A percentile compares a stretch with the other conserved stretches of the same genome.
These are phyloP conservation scores for Chionographis japonica DNA, from an alignment of 106 monocot genomes.

Conservation along the genomic window DNA sequence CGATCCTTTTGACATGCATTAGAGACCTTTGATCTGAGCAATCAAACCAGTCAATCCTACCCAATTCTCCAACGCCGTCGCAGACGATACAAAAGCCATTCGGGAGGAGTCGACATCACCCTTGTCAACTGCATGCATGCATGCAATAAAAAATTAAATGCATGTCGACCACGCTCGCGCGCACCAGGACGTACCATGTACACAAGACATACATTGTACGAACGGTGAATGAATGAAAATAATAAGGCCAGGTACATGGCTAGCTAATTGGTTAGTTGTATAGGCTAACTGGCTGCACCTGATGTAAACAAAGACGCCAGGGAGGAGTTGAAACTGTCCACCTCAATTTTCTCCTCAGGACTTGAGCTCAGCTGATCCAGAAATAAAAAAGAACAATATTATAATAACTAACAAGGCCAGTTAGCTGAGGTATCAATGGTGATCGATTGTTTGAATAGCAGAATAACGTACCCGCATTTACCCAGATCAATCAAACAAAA, in stretches of 20 bases:
- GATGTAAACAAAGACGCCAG: constrained; percentile 75
- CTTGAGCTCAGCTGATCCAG: constrained; percentile 59
- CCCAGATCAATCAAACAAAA: no score
- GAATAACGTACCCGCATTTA: no score
- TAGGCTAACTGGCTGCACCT: constrained; percentile 25
- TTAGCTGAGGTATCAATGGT: no score
- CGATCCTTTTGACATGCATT: background rate
- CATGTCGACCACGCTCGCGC: background rate
- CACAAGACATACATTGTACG: background rate
- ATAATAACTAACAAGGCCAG: background rate
- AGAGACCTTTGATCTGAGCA: constrained; percentile 70
- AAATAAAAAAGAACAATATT: background rate
- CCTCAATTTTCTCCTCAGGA: constrained; percentile 66
- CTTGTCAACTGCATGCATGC: constrained; percentile 56
- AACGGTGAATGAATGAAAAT: background rate
- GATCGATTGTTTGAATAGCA: no score
- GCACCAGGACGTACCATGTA: background rate
- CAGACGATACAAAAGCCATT: constrained; percentile 82
- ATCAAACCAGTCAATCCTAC: constrained; percentile 51
- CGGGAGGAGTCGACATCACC: constrained; percentile 64
- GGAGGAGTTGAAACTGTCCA: constrained; percentile 76
- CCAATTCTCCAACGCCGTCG: constrained; percentile 82
- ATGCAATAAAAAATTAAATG: background rate
- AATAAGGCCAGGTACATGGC: no score
- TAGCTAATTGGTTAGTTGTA: no score